Percentiles rank a stretch among this genome's conserved stretches.
Conservation (phyloP, 345 rosid species). For the Salix exigua region DNA sequence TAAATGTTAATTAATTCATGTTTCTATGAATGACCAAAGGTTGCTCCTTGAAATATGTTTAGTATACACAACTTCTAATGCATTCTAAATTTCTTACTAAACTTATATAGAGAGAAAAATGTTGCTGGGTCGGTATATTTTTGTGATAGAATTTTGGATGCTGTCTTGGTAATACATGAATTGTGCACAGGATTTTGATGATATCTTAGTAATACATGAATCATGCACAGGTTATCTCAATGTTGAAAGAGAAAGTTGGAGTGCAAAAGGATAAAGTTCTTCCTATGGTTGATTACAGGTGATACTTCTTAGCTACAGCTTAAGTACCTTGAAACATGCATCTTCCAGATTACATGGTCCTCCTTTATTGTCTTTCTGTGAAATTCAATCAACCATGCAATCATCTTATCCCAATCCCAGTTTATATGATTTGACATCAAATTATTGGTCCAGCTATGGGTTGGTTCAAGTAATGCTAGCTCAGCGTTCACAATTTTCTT, state of each 20-base stretch:
- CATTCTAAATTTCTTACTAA: background rate
- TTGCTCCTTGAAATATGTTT: background rate
- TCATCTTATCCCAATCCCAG: background rate
- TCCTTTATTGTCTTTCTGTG: background rate
- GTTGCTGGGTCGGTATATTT: background rate
- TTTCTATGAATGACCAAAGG: background rate
- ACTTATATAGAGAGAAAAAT: background rate
- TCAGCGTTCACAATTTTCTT: too few species aligned
- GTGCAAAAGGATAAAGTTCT: constrained; percentile 65
- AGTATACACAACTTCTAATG: background rate
- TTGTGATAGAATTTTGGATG: too few species aligned
- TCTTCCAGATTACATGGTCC: background rate
- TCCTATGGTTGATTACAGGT: constrained; percentile 74
- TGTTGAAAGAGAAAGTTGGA: constrained; percentile 83
- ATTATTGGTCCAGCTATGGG: background rate
- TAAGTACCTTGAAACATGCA: background rate
- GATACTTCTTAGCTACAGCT: constrained; percentile 9
- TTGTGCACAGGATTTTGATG: background rate
- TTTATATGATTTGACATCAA: background rate
- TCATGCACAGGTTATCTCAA: constrained; percentile 61
- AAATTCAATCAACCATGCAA: background rate
- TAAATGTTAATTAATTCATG: background rate
- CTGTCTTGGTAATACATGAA: too few species aligned
- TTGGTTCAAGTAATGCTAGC: background rate
- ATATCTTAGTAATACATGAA: constrained; percentile 10